phyloP scores from a whole-genome alignment of 805 yeast genomes.

The Metschnikowia matae region DNA sequence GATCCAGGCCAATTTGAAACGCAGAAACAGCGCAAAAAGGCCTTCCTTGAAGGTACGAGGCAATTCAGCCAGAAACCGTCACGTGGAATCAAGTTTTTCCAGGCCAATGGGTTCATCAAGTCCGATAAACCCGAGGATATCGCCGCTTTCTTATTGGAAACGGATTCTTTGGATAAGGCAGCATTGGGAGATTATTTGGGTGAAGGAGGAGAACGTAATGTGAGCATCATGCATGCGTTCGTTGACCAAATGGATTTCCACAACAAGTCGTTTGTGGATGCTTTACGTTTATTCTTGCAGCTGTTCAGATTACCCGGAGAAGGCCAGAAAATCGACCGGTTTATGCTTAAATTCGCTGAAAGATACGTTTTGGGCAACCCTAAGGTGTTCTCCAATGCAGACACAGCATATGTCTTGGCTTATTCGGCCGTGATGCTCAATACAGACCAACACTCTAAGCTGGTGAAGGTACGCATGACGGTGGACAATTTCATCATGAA shows the following conservation, averaged over 20 bases:
- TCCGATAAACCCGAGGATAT: constrained; percentile 61
- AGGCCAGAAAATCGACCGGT: constrained; percentile 95
- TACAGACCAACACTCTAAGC: constrained; percentile 90
- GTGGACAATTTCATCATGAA: constrained; percentile 80
- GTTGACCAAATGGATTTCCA: constrained; percentile 83
- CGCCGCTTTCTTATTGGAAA: constrained; percentile 67
- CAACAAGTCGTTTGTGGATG: constrained; percentile 69
- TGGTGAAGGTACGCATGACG: constrained; percentile 83
- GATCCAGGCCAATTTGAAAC: constrained; percentile 83
- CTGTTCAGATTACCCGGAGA: constrained; percentile 95
- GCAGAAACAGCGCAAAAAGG: constrained; percentile 77
- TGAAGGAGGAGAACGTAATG: constrained; percentile 74
- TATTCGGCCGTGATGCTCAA: constrained; percentile 90
- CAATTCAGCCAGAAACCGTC: constrained; percentile 84
- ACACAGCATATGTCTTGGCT: constrained; percentile 86
- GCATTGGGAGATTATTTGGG: constrained; percentile 90
- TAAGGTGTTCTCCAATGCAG: constrained; percentile 82
- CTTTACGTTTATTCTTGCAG: constrained; percentile 80
- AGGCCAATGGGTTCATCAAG: constrained; percentile 59
- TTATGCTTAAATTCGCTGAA: constrained; percentile 95
- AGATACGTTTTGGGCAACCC: constrained; percentile 88
- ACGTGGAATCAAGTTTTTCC: constrained; percentile 63
- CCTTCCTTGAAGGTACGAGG: constrained; percentile 69
- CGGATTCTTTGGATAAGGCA: constrained; percentile 77
- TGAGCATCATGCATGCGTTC: constrained; percentile 87